phyloP scores from a whole-genome alignment of 495 filamentous ascomycete species.

The Penicillium longicatenatum region DNA sequence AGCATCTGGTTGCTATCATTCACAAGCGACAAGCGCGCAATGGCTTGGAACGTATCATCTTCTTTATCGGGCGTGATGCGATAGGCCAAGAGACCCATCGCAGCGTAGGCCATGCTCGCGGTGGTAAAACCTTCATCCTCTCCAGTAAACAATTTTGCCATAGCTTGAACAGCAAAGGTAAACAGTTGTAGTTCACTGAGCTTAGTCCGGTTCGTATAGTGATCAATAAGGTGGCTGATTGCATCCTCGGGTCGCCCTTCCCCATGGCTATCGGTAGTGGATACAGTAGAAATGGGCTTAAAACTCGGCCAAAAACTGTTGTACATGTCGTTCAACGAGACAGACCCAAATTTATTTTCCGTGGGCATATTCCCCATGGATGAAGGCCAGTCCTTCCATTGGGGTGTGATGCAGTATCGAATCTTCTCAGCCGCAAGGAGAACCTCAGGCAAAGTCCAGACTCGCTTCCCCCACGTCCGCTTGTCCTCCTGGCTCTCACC shows the following conservation, averaged over 20 bases:
- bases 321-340: slow-evolving; percentile 18
- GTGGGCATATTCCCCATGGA: neutral
- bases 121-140: slow-evolving; percentile 8
- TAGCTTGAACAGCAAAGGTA: slow-evolving; percentile 17
- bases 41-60: slow-evolving; percentile 10
- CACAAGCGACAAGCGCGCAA: slow-evolving; percentile 12
- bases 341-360: neutral
- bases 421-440: slow-evolving; percentile 16
- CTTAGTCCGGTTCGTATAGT: slow-evolving; percentile 16
- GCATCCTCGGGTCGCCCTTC: slow-evolving; percentile 9
- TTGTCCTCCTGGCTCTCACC: neutral
- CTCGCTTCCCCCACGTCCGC: slow-evolving; percentile 10
- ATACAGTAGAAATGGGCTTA: slow-evolving; percentile 2
- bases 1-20: slow-evolving; percentile 14
- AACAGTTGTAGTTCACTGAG: slow-evolving; percentile 19
- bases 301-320: slow-evolving; percentile 13
- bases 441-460: slow-evolving; percentile 20
- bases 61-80: slow-evolving; percentile 10
- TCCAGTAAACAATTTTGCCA: slow-evolving; percentile 11
- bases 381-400: neutral
- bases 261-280: neutral
- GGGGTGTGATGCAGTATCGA: slow-evolving; percentile 13
- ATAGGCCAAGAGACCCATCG: slow-evolving; percentile 14
- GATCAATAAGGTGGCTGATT: slow-evolving; percentile 15
- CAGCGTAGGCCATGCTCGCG: slow-evolving; percentile 11